These are phyloP conservation scores for Penicillium sp. DNA, from an alignment of 2,329 filamentous ascomycete genomes.

Conservation along the genomic window DNA sequence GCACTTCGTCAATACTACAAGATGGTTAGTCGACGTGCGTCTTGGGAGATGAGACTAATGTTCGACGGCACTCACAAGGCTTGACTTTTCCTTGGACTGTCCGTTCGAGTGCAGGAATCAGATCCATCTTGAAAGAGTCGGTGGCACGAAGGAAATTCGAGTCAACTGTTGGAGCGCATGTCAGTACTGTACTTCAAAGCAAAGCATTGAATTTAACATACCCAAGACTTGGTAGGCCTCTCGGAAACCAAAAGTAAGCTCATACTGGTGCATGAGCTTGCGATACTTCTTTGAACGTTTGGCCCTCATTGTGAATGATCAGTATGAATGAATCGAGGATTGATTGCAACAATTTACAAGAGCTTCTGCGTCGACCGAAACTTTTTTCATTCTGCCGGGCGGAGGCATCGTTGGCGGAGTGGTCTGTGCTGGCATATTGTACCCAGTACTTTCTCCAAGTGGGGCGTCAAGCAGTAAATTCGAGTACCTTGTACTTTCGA, in stretches of 20 bases:
- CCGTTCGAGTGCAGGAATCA: conserved; percentile 71
- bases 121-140: conserved; percentile 82
- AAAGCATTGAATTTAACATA: conserved; percentile 39
- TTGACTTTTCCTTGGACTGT: conserved; percentile 87
- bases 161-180: conserved; percentile 59
- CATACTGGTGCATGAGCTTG: conserved; percentile 93
- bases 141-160: conserved; percentile 81
- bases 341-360: conserved; percentile 8
- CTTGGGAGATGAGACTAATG: background rate
- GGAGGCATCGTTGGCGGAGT: conserved; percentile 23
- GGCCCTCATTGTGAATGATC: conserved; percentile 57
- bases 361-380: conserved; percentile 23
- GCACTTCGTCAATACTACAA: conserved; percentile 72
- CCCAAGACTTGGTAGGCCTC: conserved; percentile 88
- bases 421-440: conserved; percentile 26
- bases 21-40: conserved; percentile 8
- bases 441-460: conserved; percentile 1
- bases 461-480: background rate
- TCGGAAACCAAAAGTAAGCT: conserved; percentile 82
- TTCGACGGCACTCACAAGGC: conserved; percentile 58
- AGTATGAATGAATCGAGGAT: conserved; percentile 7
- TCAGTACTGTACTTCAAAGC: conserved; percentile 15
- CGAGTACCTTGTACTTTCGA: background rate
- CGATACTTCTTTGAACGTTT: conserved; percentile 72
- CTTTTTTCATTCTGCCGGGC: conserved; percentile 42